Conservation (phyloP, 495 filamentous ascomycete genomes). For the Cairneyella variabilis region DNA sequence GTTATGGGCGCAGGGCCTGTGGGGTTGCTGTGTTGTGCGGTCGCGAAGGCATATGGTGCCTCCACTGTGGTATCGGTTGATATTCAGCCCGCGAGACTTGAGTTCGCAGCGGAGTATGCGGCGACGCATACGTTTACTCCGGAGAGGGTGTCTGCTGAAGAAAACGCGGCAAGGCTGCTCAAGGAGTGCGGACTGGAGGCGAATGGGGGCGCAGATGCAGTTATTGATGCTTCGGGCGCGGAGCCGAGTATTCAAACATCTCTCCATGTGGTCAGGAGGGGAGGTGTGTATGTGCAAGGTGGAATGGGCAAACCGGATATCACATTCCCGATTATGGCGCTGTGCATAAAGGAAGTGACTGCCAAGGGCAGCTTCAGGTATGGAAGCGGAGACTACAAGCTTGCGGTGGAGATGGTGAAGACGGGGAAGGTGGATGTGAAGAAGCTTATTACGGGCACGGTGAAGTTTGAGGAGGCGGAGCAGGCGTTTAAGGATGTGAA, state of each 20-base stretch:
- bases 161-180: constrained; percentile 59
- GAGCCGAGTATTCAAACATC: constrained; percentile 71
- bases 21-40: constrained; percentile 74
- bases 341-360: constrained; percentile 78
- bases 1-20: constrained; percentile 87
- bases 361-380: constrained; percentile 82
- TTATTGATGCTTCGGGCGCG: constrained; percentile 82
- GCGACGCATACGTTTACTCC: constrained; percentile 64
- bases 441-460: constrained; percentile 63
- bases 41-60: constrained; percentile 76
- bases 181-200: constrained; percentile 35
- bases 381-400: constrained; percentile 72
- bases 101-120: constrained; percentile 64
- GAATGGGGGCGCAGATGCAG: constrained; percentile 65
- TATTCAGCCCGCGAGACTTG: constrained; percentile 63
- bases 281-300: constrained; percentile 81
- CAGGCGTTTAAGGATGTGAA: constrained; percentile 76
- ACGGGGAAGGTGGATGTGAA: constrained; percentile 64
- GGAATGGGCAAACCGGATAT: constrained; percentile 76
- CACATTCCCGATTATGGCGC: constrained; percentile 74
- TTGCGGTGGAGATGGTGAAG: constrained; percentile 67
- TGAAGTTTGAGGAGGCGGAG: constrained; percentile 69
- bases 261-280: constrained; percentile 63
- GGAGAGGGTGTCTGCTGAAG: constrained; percentile 49
- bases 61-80: constrained; percentile 70